Evolutionary conservation across 2,329 filamentous ascomycete species (phyloP).

Genomic region (Xylariaceae sp.): DNA sequence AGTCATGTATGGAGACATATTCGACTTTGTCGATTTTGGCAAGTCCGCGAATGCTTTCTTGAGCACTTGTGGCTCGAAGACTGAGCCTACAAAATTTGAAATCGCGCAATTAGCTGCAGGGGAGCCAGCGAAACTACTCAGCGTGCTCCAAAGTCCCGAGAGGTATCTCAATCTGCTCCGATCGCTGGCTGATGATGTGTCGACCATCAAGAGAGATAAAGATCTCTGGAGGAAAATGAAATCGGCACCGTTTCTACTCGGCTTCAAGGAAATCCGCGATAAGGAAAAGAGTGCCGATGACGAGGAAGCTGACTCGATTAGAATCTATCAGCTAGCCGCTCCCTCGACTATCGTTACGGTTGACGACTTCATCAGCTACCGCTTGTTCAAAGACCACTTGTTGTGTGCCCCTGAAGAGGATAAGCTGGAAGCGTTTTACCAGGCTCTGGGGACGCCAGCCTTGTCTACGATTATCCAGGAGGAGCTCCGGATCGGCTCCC

Average conservation of each 20-base stretch:
- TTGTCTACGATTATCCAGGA: slow-evolving; percentile 74
- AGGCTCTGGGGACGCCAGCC: slow-evolving; percentile 67
- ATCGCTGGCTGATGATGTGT: slow-evolving; percentile 66
- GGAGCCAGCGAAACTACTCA: slow-evolving; percentile 75
- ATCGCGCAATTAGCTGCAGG: slow-evolving; percentile 75
- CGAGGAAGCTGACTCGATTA: slow-evolving; percentile 58
- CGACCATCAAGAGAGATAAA: slow-evolving; percentile 68
- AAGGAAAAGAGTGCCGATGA: slow-evolving; percentile 42
- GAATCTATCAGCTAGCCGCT: slow-evolving; percentile 69
- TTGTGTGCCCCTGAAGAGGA: slow-evolving; percentile 90
- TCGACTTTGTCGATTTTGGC: slow-evolving; percentile 95
- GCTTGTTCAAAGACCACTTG: slow-evolving; percentile 76
- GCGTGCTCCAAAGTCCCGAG: slow-evolving; percentile 70
- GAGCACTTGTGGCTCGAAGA: slow-evolving; percentile 80
- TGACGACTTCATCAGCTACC: slow-evolving; percentile 84
- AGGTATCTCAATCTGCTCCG: slow-evolving; percentile 82
- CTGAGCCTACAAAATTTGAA: slow-evolving; percentile 80
- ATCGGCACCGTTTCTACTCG: slow-evolving; percentile 68
- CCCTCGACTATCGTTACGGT: slow-evolving; percentile 68
- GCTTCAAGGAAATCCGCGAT: slow-evolving; percentile 63
- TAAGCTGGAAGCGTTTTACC: slow-evolving; percentile 74
- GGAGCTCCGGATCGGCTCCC: slow-evolving; percentile 62
- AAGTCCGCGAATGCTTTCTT: slow-evolving; percentile 81
- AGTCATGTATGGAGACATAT: slow-evolving; percentile 72
- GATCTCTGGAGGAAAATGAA: slow-evolving; percentile 71